Evolutionary conservation across 768 basidiomycete genomes (phyloP), one percentile per base, ranked within the genome.

Genomic region (Leccinum truebloodii): DNA sequence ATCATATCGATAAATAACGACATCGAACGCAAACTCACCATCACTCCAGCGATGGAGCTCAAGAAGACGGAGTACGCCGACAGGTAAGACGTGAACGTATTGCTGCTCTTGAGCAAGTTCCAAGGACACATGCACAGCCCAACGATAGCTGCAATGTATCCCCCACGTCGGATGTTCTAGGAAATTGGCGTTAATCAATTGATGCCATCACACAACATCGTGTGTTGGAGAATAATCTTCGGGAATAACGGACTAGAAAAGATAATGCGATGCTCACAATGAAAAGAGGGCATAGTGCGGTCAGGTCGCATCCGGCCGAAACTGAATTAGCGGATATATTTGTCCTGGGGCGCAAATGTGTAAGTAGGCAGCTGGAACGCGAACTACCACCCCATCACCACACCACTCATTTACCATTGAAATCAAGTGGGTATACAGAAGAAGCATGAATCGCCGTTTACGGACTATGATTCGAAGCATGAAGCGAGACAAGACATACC

Each of bases 261-360:
- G 44, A 5, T 20, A 46, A 24, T 49, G 44, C n/a, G 34, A 54
- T 24, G 76, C 82, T 32, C 64, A 86, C 86, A 66, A 94, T 84
- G 74, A 85, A 93, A 52, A 86, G 86, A 57, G 92, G 92, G 65
- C 85, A 79, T 32, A 93, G 80, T 3, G 90, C 85, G 2, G 90
- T 93, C 65, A 94, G 73, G 72, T 94, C 91, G 68, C 90, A 92
- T 14, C 92, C 90, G 4, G 92, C 90, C 49, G 86, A 88, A 69
- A 93, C 84, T 5, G 88, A 87, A 76, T 94, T 93, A 32, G 90
- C 91, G 10, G 89, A 88, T 67, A 90, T 88, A 72, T 90, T 92
- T 32, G 88, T 90, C 18, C 86, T 88, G 44, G n/a, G 44, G 63
- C 59, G 58, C 57, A 56, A 44, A 53, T 28, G 50, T 22, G 52